phyloP scores from a whole-genome alignment of 1,284 basidiomycete species.

The Cystobasidiaceae sp. region DNA sequence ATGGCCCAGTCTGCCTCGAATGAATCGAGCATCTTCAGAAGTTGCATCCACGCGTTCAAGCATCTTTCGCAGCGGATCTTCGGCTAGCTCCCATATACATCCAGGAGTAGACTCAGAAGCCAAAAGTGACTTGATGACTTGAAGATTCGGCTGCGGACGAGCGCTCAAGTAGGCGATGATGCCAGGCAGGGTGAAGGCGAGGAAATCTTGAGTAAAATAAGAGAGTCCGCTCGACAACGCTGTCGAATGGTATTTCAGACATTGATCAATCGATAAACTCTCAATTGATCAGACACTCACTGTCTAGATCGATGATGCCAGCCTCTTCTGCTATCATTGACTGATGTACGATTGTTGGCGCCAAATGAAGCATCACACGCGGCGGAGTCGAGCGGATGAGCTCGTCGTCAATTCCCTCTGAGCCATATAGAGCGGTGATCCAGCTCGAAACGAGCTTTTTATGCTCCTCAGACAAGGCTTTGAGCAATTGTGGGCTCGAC shows the following conservation, averaged over 20 bases:
- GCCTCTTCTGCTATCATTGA: conserved; percentile 49
- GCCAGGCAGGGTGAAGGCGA: conserved; percentile 53
- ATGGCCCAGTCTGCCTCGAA: too few relatives aligned
- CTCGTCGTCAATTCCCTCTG: conserved; percentile 49
- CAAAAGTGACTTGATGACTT: background rate
- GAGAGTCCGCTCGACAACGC: conserved; percentile 48
- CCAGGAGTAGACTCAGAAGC: background rate
- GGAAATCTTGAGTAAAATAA: conserved; percentile 53
- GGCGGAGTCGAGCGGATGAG: conserved; percentile 49
- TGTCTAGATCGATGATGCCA: conserved; percentile 52
- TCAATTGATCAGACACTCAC: conserved; percentile 14
- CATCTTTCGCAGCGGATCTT: background rate
- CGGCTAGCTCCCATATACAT: background rate
- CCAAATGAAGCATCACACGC: conserved; percentile 48
- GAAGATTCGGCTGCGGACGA: background rate
- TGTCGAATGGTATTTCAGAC: background rate
- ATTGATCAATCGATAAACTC: background rate
- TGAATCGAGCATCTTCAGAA: too few relatives aligned
- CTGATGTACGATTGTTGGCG: conserved; percentile 52
- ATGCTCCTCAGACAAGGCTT: conserved; percentile 44
- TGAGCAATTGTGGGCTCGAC: conserved; percentile 39
- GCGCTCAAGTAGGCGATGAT: conserved; percentile 44
- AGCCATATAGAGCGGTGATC: conserved; percentile 47
- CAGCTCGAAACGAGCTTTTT: conserved; percentile 44
- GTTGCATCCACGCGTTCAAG: too few relatives aligned